These are phyloP conservation scores for Talaromyces albobiverticillius DNA, from an alignment of 2,329 filamentous ascomycete genomes.

Conservation along the genomic window DNA sequence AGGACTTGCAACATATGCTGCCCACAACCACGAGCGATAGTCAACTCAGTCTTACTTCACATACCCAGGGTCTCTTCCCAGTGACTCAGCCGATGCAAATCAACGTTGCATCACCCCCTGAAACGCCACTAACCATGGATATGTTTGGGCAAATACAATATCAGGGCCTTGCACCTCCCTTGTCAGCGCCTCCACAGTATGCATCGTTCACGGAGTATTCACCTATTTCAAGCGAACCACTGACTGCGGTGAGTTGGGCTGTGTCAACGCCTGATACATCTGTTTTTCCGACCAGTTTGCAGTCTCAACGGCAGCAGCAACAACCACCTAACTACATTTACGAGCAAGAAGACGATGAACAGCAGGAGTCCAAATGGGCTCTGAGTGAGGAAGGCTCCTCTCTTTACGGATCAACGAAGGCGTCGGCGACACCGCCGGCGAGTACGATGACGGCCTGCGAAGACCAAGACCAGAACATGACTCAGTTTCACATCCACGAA, in stretches of 20 bases:
- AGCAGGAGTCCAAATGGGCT: constrained; percentile 25
- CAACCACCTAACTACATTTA: constrained; percentile 39
- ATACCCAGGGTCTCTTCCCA: constrained; percentile 32
- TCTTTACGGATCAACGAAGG: constrained; percentile 31
- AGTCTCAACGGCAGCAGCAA: constrained; percentile 19
- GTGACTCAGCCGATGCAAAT: constrained; percentile 39
- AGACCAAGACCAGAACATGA: constrained; percentile 26
- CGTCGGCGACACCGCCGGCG: constrained; percentile 24
- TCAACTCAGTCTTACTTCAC: constrained; percentile 36
- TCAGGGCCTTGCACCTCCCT: constrained; percentile 35
- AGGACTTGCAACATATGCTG: constrained; percentile 41
- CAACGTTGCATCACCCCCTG: constrained; percentile 43
- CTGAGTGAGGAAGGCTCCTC: constrained; percentile 28
- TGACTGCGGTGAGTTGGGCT: constrained; percentile 42
- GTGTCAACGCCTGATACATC: constrained; percentile 41
- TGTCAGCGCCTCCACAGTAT: constrained; percentile 44
- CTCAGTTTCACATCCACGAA: constrained; percentile 44
- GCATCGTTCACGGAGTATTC: constrained; percentile 42
- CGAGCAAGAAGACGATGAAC: constrained; percentile 31
- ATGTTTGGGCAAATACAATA: constrained; percentile 38
- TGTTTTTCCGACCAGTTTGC: constrained; percentile 31
- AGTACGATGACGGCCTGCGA: constrained; percentile 19
- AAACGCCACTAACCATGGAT: constrained; percentile 40
- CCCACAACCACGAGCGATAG: constrained; percentile 38
- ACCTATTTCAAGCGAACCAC: constrained; percentile 33